phyloP scores from a whole-genome alignment of 1,284 basidiomycete genomes.

The Trichosporon sp. region DNA sequence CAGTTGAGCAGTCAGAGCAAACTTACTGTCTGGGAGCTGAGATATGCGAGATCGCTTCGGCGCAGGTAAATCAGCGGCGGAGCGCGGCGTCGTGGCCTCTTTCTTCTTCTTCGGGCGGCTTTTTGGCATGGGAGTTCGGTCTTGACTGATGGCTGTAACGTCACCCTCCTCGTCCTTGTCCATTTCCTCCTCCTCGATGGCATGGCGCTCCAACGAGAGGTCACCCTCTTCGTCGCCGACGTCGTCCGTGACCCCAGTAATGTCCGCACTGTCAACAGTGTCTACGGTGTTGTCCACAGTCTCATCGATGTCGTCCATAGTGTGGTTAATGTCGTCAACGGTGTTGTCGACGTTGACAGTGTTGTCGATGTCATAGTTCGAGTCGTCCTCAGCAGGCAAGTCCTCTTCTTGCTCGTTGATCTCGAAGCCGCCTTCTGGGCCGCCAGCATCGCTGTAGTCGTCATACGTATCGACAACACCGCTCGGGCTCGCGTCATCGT shows the following conservation, averaged over 20 bases:
- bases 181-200: slow-evolving; percentile 12
- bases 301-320: slow-evolving; percentile 35
- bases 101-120: slow-evolving; percentile 30
- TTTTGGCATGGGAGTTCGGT: slow-evolving; percentile 12
- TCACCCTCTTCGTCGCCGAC: slow-evolving; percentile 16
- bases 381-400: slow-evolving; percentile 9
- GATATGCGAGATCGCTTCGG: slow-evolving; percentile 28
- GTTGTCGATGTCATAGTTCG: slow-evolving; percentile 28
- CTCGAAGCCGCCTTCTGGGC: slow-evolving; percentile 20
- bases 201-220: slow-evolving; percentile 6
- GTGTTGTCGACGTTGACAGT: not conserved
- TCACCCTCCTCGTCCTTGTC: not conserved
- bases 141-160: not conserved
- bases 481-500: slow-evolving; percentile 22
- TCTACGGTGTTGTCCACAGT: slow-evolving; percentile 13
- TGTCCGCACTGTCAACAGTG: slow-evolving; percentile 12
- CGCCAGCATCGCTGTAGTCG: slow-evolving; percentile 18
- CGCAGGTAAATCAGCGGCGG: not conserved
- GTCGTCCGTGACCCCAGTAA: slow-evolving; percentile 5
- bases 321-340: not conserved
- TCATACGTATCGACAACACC: slow-evolving; percentile 26
- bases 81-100: not conserved
- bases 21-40: slow-evolving; percentile 25
- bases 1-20: not conserved
- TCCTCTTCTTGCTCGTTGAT: not conserved